Conservation (phyloP, 805 yeast genomes). For the Scheffersomyces amazonensis region DNA sequence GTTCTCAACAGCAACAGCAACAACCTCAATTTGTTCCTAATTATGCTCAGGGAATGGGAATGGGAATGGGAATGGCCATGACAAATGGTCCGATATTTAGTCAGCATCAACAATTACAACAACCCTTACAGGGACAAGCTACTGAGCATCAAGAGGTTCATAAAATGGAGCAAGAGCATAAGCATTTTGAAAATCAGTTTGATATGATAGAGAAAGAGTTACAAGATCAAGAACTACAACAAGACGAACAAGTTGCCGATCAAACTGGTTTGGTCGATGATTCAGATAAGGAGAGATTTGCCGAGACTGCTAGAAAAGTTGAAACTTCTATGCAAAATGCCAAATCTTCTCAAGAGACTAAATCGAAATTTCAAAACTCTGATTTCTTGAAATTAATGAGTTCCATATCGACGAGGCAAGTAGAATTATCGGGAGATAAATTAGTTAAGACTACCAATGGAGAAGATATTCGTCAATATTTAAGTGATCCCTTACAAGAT, state of each 20-base stretch:
- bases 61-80: constrained; percentile 14
- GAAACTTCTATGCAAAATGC: constrained; percentile 21
- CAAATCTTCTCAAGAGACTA: constrained; percentile 18
- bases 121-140: constrained; percentile 11
- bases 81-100: constrained; percentile 5
- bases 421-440: constrained; percentile 40
- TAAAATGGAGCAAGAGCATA: constrained; percentile 20
- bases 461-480: constrained; percentile 25
- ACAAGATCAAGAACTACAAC: constrained; percentile 9
- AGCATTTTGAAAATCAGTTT: constrained; percentile 28
- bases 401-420: constrained; percentile 32
- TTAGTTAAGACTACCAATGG: constrained; percentile 31
- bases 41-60: constrained; percentile 1
- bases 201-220: constrained; percentile 30
- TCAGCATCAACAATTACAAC: constrained; percentile 9
- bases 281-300: constrained; percentile 33
- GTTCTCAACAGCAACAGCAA: constrained; percentile 10
- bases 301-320: constrained; percentile 37
- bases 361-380: constrained; percentile 31
- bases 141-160: constrained; percentile 28
- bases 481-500: background rate
- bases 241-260: constrained; percentile 6
- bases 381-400: constrained; percentile 39
- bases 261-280: constrained; percentile 8
- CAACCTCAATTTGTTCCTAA: constrained; percentile 4